Evolutionary conservation across 2,329 filamentous ascomycete species (phyloP).

Genomic region (Alternaria brassicicola): DNA sequence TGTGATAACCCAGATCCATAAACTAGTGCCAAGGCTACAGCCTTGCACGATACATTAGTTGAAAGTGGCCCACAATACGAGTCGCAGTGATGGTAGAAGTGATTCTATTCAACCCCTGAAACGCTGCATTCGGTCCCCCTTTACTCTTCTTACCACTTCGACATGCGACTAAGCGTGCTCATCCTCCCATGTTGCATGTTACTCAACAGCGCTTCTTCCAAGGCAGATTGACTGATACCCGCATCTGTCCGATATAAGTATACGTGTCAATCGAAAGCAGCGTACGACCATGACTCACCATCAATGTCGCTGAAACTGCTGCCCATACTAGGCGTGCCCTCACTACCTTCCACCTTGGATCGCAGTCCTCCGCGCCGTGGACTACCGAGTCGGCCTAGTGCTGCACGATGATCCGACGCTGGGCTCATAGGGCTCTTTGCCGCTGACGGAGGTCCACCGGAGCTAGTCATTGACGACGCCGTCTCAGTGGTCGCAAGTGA

Average conservation of each 20-base stretch:
- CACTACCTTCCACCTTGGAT: slow-evolving; percentile 39
- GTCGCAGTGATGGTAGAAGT: background rate
- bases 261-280: background rate
- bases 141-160: slow-evolving; percentile 56
- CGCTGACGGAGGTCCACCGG: slow-evolving; percentile 32
- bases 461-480: slow-evolving; percentile 62
- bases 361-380: slow-evolving; percentile 50
- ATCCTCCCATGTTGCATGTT: slow-evolving; percentile 72
- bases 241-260: slow-evolving; percentile 61
- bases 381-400: slow-evolving; percentile 61
- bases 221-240: slow-evolving; percentile 78
- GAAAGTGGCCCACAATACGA: background rate
- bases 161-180: slow-evolving; percentile 71
- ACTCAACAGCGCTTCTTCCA: slow-evolving; percentile 78
- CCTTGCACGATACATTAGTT: background rate
- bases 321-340: slow-evolving; percentile 55
- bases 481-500: slow-evolving; percentile 31
- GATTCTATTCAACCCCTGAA: background rate
- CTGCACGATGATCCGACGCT: slow-evolving; percentile 63
- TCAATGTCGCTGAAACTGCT: slow-evolving; percentile 88
- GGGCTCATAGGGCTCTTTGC: slow-evolving; percentile 37
- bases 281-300: slow-evolving; percentile 53
- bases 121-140: background rate
- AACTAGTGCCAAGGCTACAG: slow-evolving; percentile 11
- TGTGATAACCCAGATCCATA: background rate